A percentile compares a stretch with the other conserved stretches of the same genome.
phyloP scores from a whole-genome alignment of 768 basidiomycete genomes.

The Lactarius indigo region DNA sequence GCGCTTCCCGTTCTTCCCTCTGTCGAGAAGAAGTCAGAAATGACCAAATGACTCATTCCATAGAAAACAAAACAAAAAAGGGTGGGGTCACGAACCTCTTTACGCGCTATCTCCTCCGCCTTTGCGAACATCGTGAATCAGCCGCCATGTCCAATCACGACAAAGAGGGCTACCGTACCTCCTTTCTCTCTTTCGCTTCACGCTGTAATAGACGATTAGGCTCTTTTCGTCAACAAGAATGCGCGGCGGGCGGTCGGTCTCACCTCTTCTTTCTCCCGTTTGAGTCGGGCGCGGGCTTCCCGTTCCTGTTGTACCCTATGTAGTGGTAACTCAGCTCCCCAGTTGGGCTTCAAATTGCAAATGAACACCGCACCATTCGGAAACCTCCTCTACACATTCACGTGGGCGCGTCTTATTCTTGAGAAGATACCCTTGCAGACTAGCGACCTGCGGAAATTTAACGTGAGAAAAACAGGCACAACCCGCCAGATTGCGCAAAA shows the following conservation, averaged over 20 bases:
- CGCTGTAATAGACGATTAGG: slow-evolving; percentile 41
- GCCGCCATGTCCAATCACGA: slow-evolving; percentile 1
- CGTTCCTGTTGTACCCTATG: slow-evolving; percentile 67
- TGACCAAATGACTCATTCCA: slow-evolving; percentile 22
- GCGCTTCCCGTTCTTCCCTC: slow-evolving; percentile 23
- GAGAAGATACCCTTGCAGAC: slow-evolving; percentile 80
- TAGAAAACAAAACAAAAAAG: neutral
- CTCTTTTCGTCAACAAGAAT: neutral
- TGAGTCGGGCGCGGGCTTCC: slow-evolving; percentile 78
- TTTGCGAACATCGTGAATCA: slow-evolving; percentile 24
- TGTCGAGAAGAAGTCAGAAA: slow-evolving; percentile 18
- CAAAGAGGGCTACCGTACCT: slow-evolving; percentile 36
- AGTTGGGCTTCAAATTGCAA: slow-evolving; percentile 1
- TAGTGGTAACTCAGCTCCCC: slow-evolving; percentile 7
- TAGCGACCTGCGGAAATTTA: slow-evolving; percentile 55
- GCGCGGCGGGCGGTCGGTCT: slow-evolving; percentile 7
- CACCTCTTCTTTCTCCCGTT: slow-evolving; percentile 71
- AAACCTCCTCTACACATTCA: slow-evolving; percentile 79
- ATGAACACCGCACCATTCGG: slow-evolving; percentile 51
- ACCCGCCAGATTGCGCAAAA: slow-evolving; percentile 1
- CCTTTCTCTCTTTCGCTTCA: slow-evolving; percentile 78
- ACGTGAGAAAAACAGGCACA: slow-evolving; percentile 13
- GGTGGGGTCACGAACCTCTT: slow-evolving; percentile 44
- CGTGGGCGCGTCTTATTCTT: slow-evolving; percentile 89
- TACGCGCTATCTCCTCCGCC: slow-evolving; percentile 61